Evolutionary conservation across 2,329 filamentous ascomycete genomes (phyloP).

Genomic region (Arthroderma sp.): DNA sequence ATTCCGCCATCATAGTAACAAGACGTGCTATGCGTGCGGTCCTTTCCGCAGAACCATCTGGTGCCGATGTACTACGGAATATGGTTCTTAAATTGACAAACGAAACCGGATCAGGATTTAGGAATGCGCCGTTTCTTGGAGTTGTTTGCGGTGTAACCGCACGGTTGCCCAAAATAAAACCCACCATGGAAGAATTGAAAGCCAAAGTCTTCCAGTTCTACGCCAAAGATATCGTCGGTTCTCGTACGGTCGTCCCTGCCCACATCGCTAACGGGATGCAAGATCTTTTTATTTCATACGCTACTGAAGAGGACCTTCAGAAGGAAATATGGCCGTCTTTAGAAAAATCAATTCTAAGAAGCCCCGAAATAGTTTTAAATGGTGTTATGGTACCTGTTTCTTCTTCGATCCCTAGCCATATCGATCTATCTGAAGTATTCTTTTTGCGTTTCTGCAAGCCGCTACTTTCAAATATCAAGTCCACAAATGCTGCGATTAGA

Average conservation of each 20-base stretch:
- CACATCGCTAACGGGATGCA: conserved; percentile 60
- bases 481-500: conserved; percentile 66
- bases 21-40: conserved; percentile 66
- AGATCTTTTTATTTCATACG: conserved; percentile 73
- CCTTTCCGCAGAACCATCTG: conserved; percentile 46
- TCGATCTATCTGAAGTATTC: conserved; percentile 68
- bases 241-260: conserved; percentile 53
- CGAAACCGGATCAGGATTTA: conserved; percentile 52
- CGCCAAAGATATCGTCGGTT: conserved; percentile 69
- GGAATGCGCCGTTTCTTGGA: conserved; percentile 66
- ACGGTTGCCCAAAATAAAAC: conserved; percentile 51
- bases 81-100: conserved; percentile 54
- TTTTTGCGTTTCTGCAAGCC: conserved; percentile 66
- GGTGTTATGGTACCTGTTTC: conserved; percentile 65
- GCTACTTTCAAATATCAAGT: conserved; percentile 80
- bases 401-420: conserved; percentile 49
- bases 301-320: conserved; percentile 58
- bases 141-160: conserved; percentile 77
- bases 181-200: conserved; percentile 53
- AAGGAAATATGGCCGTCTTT: conserved; percentile 65
- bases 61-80: conserved; percentile 48
- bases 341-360: conserved; percentile 77
- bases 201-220: conserved; percentile 70
- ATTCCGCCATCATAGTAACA: conserved; percentile 64
- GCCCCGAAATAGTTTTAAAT: conserved; percentile 77